Conservation (phyloP, 768 basidiomycete species). For the Postia placenta region DNA sequence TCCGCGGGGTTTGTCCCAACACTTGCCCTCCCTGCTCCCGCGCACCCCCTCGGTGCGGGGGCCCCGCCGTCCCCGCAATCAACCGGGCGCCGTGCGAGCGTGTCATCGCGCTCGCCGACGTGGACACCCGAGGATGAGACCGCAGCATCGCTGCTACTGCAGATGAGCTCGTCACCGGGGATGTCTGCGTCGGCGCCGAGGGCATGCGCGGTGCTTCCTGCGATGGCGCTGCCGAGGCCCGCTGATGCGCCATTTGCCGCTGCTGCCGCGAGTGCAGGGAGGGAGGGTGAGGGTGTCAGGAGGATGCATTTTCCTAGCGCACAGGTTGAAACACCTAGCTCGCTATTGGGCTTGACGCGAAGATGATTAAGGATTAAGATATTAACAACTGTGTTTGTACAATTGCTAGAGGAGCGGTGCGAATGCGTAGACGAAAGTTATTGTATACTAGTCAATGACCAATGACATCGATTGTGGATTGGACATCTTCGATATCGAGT, state of each 20-base stretch:
- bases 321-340: slow-evolving; percentile 19
- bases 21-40: slow-evolving; percentile 40
- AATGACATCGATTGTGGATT: too few species aligned
- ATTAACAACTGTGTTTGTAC: too few species aligned
- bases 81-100: slow-evolving; percentile 4
- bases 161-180: slow-evolving; percentile 46
- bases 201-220: slow-evolving; percentile 8
- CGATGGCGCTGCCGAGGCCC: slow-evolving; percentile 7
- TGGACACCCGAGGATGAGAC: slow-evolving; percentile 63
- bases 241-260: not conserved
- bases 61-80: not conserved
- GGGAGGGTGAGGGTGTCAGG: not conserved
- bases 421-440: too few species aligned
- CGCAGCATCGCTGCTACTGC: slow-evolving; percentile 60
- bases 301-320: too few species aligned
- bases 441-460: too few species aligned
- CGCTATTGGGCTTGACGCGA: slow-evolving; percentile 18
- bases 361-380: too few species aligned
- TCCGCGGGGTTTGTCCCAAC: slow-evolving; percentile 42
- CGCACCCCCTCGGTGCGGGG: slow-evolving; percentile 38
- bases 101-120: slow-evolving; percentile 20
- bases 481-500: too few species aligned
- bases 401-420: too few species aligned
- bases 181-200: slow-evolving; percentile 35
- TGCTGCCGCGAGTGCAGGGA: slow-evolving; percentile 2